Conservation (phyloP, 2,329 filamentous ascomycete species). For the Hymenoscyphus occultus region DNA sequence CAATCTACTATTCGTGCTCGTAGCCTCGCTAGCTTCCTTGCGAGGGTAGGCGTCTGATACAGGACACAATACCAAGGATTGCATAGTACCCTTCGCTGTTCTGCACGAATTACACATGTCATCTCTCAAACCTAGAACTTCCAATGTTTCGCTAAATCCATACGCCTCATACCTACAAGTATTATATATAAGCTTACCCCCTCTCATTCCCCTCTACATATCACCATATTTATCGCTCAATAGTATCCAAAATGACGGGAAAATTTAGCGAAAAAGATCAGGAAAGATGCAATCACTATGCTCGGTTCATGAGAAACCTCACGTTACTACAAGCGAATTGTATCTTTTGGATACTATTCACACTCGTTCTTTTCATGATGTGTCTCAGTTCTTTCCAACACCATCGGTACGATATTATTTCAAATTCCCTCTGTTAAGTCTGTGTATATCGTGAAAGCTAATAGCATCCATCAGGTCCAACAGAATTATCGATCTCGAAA, state of each 20-base stretch:
- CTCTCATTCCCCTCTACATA: background rate
- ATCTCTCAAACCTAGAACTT: background rate
- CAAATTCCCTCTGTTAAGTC: background rate
- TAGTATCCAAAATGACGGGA: slow-evolving; percentile 34
- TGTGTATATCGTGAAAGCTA: background rate
- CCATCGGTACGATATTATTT: slow-evolving; percentile 25
- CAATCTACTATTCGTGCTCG: background rate
- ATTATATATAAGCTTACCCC: background rate
- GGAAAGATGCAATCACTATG: slow-evolving; percentile 41
- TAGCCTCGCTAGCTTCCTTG: background rate
- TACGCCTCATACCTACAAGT: background rate
- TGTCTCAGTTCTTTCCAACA: slow-evolving; percentile 42
- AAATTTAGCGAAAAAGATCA: slow-evolving; percentile 37
- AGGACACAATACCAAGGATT: background rate
- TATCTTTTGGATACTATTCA: slow-evolving; percentile 48
- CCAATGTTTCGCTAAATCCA: background rate
- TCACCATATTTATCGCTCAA: slow-evolving; percentile 19
- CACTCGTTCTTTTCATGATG: slow-evolving; percentile 44
- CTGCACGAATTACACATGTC: background rate
- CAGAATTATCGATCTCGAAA: slow-evolving; percentile 21
- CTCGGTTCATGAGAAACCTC: slow-evolving; percentile 45
- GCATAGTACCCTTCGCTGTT: background rate
- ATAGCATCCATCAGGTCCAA: slow-evolving; percentile 20
- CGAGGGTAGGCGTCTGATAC: slow-evolving; percentile 1
- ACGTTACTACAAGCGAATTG: slow-evolving; percentile 44